phyloP scores from a whole-genome alignment of 2,329 filamentous ascomycete species.

The Sporothrix pseudoabietina region DNA sequence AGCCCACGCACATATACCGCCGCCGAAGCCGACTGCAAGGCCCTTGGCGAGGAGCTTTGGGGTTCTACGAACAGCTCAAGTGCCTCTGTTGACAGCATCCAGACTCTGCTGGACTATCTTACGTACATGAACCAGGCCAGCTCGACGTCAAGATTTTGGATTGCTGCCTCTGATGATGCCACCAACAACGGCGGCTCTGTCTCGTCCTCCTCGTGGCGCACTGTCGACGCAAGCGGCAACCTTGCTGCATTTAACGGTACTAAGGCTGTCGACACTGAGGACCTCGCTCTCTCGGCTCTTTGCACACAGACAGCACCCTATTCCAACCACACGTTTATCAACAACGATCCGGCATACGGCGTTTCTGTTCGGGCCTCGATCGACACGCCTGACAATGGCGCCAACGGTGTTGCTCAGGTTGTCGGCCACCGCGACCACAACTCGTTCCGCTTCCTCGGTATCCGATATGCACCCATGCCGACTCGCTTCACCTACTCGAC shows the following conservation, averaged over 20 bases:
- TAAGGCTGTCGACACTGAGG: slow-evolving; percentile 19
- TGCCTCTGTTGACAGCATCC: slow-evolving; percentile 37
- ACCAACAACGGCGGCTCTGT: not conserved
- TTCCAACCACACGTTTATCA: slow-evolving; percentile 41
- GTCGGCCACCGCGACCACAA: slow-evolving; percentile 50
- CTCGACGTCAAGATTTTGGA: slow-evolving; percentile 43
- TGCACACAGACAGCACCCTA: slow-evolving; percentile 50
- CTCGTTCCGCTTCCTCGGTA: slow-evolving; percentile 54
- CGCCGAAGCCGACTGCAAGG: slow-evolving; percentile 41
- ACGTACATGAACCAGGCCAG: slow-evolving; percentile 40
- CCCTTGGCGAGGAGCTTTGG: slow-evolving; percentile 48
- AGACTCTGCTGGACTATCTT: slow-evolving; percentile 44
- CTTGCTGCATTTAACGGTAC: slow-evolving; percentile 32
- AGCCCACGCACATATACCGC: slow-evolving; percentile 38
- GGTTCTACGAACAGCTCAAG: slow-evolving; percentile 35
- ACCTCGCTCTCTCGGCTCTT: slow-evolving; percentile 42
- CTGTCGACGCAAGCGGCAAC: slow-evolving; percentile 39
- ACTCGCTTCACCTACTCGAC: slow-evolving; percentile 50
- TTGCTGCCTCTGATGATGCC: slow-evolving; percentile 36
- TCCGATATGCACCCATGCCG: slow-evolving; percentile 51
- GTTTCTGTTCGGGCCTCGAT: slow-evolving; percentile 45
- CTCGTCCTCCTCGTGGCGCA: slow-evolving; percentile 29
- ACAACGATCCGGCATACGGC: slow-evolving; percentile 43
- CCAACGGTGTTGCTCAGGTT: slow-evolving; percentile 36
- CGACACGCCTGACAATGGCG: slow-evolving; percentile 36